Base-by-base conservation (phyloP, 2,329 filamentous ascomycete species). In the Leptodontidium sp. region DNA sequence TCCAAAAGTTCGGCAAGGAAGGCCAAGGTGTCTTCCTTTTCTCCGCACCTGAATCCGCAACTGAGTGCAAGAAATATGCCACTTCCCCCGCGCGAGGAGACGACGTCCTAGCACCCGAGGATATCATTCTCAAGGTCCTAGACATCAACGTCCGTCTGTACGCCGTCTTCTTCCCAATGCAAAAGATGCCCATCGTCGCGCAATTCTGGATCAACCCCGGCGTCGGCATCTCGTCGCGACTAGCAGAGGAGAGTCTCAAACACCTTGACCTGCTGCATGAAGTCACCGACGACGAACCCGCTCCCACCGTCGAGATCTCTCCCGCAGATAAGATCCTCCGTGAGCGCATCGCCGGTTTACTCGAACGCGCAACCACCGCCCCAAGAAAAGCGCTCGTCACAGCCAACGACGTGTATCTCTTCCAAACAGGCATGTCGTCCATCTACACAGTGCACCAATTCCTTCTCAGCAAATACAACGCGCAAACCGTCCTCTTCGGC, bases 391-490 rank as follows among this genome's bases (percentile, higher is more conserved):
- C 52, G 9, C 66, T 72, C 53, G 72, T 73, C 0, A 65, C n/a
- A 0, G 66, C 71, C 4, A 78, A 78, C 2, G 85, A 88, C 69
- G 81, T 89, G 0, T 87, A 81, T 61, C 78, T 89, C 24, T 88
- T 84, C 72, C 81, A 82, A 5, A 84, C 84, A 0, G 86, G 86
- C 32, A 88, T 88, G 86, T 82, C 82, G 0, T 80, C 82, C 32
- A 82, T 89, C 12, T 85, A 82, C 65, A 77, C 81, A 29, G 69
- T 81, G 1, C 83, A 83, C 45, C 78, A 79, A 50, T 77, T 79
- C 2, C 73, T 87, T 11, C 68, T 78, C 2, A 72, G 76, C 32
- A 72, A 79, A 38, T 78, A 80, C 1, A 76, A 79, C 0, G 75
- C 78, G 2, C 79, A 78, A 43, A 78, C 81, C 5, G 80, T 84